phyloP scores from a whole-genome alignment of 805 yeast species.

The Wickerhamomyces tratensis region DNA sequence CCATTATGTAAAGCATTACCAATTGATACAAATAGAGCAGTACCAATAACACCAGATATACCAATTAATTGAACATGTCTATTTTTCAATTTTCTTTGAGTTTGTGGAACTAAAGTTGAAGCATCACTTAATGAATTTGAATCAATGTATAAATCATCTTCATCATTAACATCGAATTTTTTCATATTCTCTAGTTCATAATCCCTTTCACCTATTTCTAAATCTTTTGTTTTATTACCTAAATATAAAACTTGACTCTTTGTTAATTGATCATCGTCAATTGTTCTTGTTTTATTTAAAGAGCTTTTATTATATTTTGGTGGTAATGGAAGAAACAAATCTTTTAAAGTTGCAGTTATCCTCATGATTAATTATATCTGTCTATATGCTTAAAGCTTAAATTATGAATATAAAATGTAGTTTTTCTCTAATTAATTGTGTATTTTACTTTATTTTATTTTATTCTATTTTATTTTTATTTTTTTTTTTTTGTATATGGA shows the following conservation, averaged over 20 bases:
- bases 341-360: slow-evolving; percentile 4
- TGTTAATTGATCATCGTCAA: too few relatives aligned
- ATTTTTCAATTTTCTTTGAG: slow-evolving; percentile 42
- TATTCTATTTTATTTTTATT: too few relatives aligned
- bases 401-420: too few relatives aligned
- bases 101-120: slow-evolving; percentile 16
- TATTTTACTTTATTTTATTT: too few relatives aligned
- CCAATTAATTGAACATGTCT: slow-evolving; percentile 75
- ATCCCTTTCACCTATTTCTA: neutral
- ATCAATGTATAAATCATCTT: neutral
- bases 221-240: too few relatives aligned
- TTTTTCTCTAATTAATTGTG: too few relatives aligned
- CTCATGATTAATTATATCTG: neutral
- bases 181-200: neutral
- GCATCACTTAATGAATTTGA: slow-evolving; percentile 11
- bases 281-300: neutral
- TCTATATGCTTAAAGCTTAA: neutral
- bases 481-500: too few relatives aligned
- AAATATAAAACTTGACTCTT: too few relatives aligned
- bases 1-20: slow-evolving; percentile 55
- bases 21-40: slow-evolving; percentile 68
- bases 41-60: slow-evolving; percentile 77
- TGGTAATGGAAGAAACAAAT: slow-evolving; percentile 13
- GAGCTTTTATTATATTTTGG: slow-evolving; percentile 3
- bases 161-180: neutral